These are phyloP conservation scores for Hypoxylon perforatum DNA, from an alignment of 495 filamentous ascomycete genomes.

Conservation along the genomic window DNA sequence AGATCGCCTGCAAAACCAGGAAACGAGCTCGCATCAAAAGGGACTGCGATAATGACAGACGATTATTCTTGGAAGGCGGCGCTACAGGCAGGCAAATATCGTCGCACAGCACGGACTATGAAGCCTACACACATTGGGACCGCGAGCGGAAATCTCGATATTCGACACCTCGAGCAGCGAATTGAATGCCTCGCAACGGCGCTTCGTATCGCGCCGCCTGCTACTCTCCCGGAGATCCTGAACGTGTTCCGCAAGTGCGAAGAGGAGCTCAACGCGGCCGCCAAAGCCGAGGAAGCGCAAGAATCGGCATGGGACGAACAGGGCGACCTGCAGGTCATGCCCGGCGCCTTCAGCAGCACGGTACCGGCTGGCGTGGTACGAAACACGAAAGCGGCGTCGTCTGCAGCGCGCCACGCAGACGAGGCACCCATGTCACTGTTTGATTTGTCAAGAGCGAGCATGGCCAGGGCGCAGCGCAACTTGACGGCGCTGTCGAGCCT, in stretches of 20 bases:
- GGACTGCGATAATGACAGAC: slow-evolving; percentile 58
- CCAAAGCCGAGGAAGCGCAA: slow-evolving; percentile 76
- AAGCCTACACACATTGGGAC: slow-evolving; percentile 65
- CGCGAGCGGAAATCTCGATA: slow-evolving; percentile 62
- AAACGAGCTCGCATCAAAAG: slow-evolving; percentile 19
- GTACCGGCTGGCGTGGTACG: slow-evolving; percentile 42
- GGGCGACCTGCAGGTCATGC: slow-evolving; percentile 70
- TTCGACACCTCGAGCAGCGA: slow-evolving; percentile 80
- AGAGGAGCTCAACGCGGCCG: slow-evolving; percentile 77
- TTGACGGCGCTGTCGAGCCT: slow-evolving; percentile 59
- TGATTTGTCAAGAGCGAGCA: slow-evolving; percentile 83
- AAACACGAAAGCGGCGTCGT: slow-evolving; percentile 2
- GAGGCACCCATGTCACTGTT: slow-evolving; percentile 95
- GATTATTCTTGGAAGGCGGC: slow-evolving; percentile 94
- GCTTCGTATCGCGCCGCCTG: slow-evolving; percentile 80
- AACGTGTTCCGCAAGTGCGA: slow-evolving; percentile 87
- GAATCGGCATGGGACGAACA: slow-evolving; percentile 78
- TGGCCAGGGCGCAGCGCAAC: slow-evolving; percentile 73
- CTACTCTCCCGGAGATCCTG: slow-evolving; percentile 84
- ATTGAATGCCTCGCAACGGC: slow-evolving; percentile 92
- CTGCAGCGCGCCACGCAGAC: slow-evolving; percentile 57
- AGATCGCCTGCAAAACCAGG: slow-evolving; percentile 27
- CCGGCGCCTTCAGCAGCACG: slow-evolving; percentile 69
- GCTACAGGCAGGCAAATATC: slow-evolving; percentile 85
- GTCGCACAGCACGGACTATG: slow-evolving; percentile 58